Evolutionary conservation across 352 stramenopile species (phyloP).

Genomic region (Phytophthora hybrid): DNA sequence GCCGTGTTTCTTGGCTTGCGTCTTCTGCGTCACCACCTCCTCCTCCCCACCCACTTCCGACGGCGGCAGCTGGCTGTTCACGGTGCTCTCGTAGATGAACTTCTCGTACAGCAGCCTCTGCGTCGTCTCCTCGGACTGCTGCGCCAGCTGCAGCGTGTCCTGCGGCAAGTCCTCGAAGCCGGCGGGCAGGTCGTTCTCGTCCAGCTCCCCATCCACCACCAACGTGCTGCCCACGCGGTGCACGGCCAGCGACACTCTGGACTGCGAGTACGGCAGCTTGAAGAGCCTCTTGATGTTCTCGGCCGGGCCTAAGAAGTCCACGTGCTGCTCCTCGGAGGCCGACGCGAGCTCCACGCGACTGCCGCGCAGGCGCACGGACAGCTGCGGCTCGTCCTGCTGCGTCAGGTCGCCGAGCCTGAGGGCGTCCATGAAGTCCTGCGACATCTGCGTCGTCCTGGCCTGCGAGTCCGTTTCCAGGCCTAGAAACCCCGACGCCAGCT

Average conservation of each 20-base stretch:
- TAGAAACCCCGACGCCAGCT: conserved; percentile 48
- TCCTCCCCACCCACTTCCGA: conserved; percentile 19
- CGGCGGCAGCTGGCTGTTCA: conserved; percentile 45
- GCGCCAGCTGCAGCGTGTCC: conserved; percentile 66
- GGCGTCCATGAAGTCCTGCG: conserved; percentile 77
- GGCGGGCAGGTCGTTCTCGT: conserved; percentile 68
- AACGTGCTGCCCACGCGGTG: conserved; percentile 82
- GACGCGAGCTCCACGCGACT: conserved; percentile 77
- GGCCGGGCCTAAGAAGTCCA: conserved; percentile 83
- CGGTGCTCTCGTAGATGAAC: conserved; percentile 86
- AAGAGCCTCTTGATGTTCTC: conserved; percentile 91
- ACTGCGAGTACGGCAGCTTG: conserved; percentile 87
- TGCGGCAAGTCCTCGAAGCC: conserved; percentile 73
- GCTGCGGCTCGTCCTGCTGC: conserved; percentile 66
- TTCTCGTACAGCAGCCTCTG: conserved; percentile 85
- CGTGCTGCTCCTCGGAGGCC: conserved; percentile 66
- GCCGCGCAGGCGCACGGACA: conserved; percentile 75
- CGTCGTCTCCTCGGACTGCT: conserved; percentile 49
- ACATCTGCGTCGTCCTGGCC: conserved; percentile 42
- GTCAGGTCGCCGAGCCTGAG: conserved; percentile 62
- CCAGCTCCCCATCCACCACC: conserved; percentile 83
- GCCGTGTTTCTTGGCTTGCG: conserved; percentile 39
- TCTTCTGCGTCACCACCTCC: not conserved
- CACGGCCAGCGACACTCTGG: conserved; percentile 80
- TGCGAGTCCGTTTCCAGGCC: conserved; percentile 34